These are phyloP conservation scores for Wallacemonas sp. DNA, from an alignment of 208 protist species.

Conservation along the genomic window DNA sequence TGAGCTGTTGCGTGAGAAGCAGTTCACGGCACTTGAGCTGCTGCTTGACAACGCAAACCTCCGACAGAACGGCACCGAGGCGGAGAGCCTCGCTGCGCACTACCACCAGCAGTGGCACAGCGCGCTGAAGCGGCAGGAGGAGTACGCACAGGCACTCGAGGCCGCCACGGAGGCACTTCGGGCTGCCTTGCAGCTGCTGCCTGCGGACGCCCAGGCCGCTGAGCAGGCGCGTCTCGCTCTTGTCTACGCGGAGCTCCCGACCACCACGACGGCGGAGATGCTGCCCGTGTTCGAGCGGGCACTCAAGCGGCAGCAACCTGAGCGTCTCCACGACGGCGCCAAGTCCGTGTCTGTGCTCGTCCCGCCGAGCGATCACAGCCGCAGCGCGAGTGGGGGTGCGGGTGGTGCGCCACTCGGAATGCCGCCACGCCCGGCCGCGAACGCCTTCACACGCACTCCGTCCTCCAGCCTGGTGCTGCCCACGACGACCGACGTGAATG, in stretches of 20 bases:
- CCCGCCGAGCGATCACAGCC: constrained; percentile 10
- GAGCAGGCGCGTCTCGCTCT: constrained; percentile 49
- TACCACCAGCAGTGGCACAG: constrained; percentile 77
- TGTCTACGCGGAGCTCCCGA: constrained; percentile 63
- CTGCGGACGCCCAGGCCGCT: constrained; percentile 10
- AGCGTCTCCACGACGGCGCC: constrained; percentile 3
- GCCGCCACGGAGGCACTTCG: constrained; percentile 51
- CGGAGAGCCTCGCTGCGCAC: constrained; percentile 78
- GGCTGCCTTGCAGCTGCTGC: constrained; percentile 34
- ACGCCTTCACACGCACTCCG: constrained; percentile 2
- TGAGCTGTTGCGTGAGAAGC: constrained; percentile 57
- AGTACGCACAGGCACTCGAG: constrained; percentile 69
- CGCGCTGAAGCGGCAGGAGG: constrained; percentile 46
- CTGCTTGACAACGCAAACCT: constrained; percentile 74
- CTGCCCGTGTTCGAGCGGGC: constrained; percentile 55
- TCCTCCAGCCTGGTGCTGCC: constrained; percentile 3
- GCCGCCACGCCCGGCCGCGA: neutral
- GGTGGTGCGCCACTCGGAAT: neutral
- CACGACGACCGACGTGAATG: neutral
- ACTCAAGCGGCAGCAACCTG: constrained; percentile 18
- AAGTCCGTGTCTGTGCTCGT: constrained; percentile 12
- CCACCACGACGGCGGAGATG: constrained; percentile 52
- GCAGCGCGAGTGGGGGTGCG: constrained; percentile 22
- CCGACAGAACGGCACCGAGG: constrained; percentile 75
- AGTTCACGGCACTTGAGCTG: constrained; percentile 63